Evolutionary conservation across 805 yeast genomes (phyloP).

Genomic region (Saturnispora mendoncae): DNA sequence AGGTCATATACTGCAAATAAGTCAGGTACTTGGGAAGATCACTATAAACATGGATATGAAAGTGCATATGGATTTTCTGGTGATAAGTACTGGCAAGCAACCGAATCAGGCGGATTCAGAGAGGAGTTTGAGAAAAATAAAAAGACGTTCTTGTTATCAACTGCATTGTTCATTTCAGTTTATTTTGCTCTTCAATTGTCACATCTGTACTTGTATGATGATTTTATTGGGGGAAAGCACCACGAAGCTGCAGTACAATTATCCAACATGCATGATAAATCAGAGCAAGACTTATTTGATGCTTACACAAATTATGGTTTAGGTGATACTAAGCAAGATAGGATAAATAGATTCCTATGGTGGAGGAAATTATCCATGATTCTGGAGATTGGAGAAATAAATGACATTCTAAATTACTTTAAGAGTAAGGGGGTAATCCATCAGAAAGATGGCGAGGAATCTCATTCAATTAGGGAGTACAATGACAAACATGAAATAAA

Average conservation of each 20-base stretch:
- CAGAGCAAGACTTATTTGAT: conserved; percentile 32
- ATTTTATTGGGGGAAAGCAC: conserved; percentile 25
- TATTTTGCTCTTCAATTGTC: conserved; percentile 26
- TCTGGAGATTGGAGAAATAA: conserved; percentile 21
- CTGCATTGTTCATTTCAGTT: conserved; percentile 22
- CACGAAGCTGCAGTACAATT: conserved; percentile 17
- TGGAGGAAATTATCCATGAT: conserved; percentile 32
- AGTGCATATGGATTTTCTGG: conserved; percentile 22
- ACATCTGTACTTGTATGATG: conserved; percentile 25
- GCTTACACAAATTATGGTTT: conserved; percentile 45
- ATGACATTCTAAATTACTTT: conserved; percentile 17
- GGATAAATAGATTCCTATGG: conserved; percentile 52
- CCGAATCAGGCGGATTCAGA: conserved; percentile 20
- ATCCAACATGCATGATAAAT: conserved; percentile 30
- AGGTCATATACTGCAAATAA: conserved; percentile 12
- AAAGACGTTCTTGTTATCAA: conserved; percentile 21
- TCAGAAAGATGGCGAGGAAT: neutral
- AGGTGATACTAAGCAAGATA: conserved; percentile 39
- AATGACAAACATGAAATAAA: neutral
- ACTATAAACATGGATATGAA: conserved; percentile 15
- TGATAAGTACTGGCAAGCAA: conserved; percentile 22
- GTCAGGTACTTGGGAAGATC: conserved; percentile 28
- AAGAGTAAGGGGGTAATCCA: conserved; percentile 14
- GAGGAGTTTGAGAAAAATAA: conserved; percentile 25
- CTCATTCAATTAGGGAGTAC: neutral